Evolutionary conservation across 106 monocot species (phyloP).

Genomic region (Apostasia ramifera): DNA sequence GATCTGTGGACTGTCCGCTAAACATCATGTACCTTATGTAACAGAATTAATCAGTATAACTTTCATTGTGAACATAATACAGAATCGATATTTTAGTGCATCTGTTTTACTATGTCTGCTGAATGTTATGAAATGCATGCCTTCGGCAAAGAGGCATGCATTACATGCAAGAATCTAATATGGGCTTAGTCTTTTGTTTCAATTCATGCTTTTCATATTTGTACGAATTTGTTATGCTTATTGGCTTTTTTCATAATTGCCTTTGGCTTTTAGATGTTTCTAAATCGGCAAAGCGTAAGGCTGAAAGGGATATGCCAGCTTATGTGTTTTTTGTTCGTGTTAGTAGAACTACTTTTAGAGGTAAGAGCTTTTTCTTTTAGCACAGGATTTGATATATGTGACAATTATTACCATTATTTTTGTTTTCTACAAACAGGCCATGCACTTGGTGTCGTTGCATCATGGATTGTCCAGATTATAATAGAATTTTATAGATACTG

Average conservation of each 20-base stretch:
- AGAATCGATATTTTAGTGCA: background rate
- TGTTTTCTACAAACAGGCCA: conserved; percentile 38
- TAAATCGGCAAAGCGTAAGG: conserved; percentile 73
- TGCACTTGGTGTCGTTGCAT: conserved; percentile 64
- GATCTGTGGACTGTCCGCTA: no score
- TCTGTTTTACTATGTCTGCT: no score
- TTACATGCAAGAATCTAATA: no score
- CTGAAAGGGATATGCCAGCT: conserved; percentile 53
- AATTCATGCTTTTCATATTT: no score
- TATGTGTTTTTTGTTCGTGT: conserved; percentile 46
- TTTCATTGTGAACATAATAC: no score
- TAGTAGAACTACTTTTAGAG: conserved; percentile 86
- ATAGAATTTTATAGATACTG: conserved; percentile 67
- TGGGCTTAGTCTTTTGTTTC: no score
- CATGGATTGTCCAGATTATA: conserved; percentile 78
- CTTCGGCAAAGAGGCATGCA: no score
- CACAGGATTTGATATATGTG: background rate
- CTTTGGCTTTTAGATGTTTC: conserved; percentile 47
- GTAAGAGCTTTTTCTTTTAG: conserved; percentile 16
- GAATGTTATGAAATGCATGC: no score
- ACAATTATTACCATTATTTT: background rate
- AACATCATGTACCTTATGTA: no score
- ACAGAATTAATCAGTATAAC: no score
- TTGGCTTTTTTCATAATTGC: no score
- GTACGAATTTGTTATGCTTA: no score